Evolutionary conservation across 345 rosid genomes (phyloP), one percentile per base, ranked within the genome.

Genomic region (Gossypium longicalyx): DNA sequence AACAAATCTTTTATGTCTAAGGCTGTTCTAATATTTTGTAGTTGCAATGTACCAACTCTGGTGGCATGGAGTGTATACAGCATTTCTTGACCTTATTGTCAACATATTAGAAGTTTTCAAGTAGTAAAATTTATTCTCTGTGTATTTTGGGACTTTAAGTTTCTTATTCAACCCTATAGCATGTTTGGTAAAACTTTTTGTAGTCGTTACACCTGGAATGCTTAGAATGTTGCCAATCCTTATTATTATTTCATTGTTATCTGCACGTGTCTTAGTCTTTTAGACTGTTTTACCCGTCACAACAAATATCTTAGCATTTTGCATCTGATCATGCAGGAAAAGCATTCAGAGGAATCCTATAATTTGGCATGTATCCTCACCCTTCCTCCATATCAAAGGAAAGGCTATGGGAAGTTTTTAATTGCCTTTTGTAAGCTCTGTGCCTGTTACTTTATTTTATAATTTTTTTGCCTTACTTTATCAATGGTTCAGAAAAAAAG

Each of bases 291-390:
- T 57, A 0, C 67, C 16, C 20, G 16, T 15, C 43, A 16, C 56
- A 23, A 29, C 15, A 41, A 41, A 23, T 47, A 47, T 48, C 67
- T 44, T 23, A 80, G 19, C 45, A 43, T 20, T 27, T 69, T 19
- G 41, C 52, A 3, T 73, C 29, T 83, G 68, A 9, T 69, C 72
- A 71, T 85, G 79, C 93, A 93, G 98, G 99, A 93, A 84, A 95
- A 93, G 75, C 99, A 95, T 80, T 95, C 99, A 0, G 98, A 95
- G 82, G 99, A 95, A 81, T 89, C 99, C 12, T 95, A 90, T 83
- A 95, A 95, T 85, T 83, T 95, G 86, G 99, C 99, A 53, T 93
- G 98, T 80, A 95, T 95, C 76, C 92, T 92, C 73, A 94, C 98
- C 0, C 97, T 94, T 79, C 98, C 98, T 74, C 97, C 97, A 34